Conservation (phyloP, 192 early-diverging fungal genomes). For the Radiomyces spectabilis region DNA sequence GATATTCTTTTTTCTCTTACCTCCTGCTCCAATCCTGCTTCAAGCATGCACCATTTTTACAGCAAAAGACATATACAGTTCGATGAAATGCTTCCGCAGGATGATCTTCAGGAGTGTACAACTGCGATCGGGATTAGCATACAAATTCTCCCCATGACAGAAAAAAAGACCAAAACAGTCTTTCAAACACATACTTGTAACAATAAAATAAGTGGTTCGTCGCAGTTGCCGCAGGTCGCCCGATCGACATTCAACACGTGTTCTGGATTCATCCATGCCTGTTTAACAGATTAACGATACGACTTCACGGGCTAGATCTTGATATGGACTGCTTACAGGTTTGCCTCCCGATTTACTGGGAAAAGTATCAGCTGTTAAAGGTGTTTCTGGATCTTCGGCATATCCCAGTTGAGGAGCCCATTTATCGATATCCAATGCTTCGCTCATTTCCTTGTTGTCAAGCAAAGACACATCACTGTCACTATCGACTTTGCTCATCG, state of each 20-base stretch:
- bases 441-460: no score
- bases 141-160: background rate
- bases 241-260: constrained; percentile 49
- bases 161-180: constrained; percentile 1
- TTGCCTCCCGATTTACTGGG: constrained; percentile 85
- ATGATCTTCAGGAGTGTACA: constrained; percentile 91
- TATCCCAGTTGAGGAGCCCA: constrained; percentile 56
- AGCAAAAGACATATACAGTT: constrained; percentile 87
- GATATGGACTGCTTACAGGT: constrained; percentile 48
- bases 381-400: constrained; percentile 59
- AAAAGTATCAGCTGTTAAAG: constrained; percentile 53
- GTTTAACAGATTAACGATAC: background rate
- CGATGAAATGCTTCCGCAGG: constrained; percentile 84
- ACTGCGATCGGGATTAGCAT: constrained; percentile 27
- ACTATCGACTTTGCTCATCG: no score
- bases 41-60: constrained; percentile 83
- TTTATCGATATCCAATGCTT: constrained; percentile 3
- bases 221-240: constrained; percentile 66
- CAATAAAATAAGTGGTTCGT: constrained; percentile 67
- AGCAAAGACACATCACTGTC: no score
- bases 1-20: constrained; percentile 13
- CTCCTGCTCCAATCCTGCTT: constrained; percentile 43
- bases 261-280: constrained; percentile 79
- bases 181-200: constrained; percentile 52
- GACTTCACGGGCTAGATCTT: background rate